Evolutionary conservation across 2,329 filamentous ascomycete species (phyloP), one percentile per base, ranked within the genome.

Genomic region (Colletotrichum acutatum): DNA sequence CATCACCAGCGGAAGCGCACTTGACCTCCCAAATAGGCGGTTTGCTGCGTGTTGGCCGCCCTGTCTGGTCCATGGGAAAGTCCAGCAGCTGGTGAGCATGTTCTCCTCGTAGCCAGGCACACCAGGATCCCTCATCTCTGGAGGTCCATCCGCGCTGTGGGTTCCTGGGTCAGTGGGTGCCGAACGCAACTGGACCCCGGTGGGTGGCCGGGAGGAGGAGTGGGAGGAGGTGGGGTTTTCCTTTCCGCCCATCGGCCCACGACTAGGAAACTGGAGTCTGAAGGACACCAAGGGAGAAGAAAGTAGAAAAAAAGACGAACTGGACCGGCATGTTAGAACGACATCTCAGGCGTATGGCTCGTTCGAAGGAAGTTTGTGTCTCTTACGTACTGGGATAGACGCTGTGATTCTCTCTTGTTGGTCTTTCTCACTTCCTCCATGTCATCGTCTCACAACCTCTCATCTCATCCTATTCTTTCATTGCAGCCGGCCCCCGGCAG

Each of bases 151-250:
- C 1, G 7, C 19, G 8, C 7, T 71, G 65, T 66, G 62, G 28
- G 49, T 58, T 58, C 65, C 32, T 61, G 49, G 30, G 32, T 34
- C 32, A 34, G 32, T 5, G 32, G 32, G 26, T 28, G 26, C 19
- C 54, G 52, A 58, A 53, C 52, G 46, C 62, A 49, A 60, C 22
- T 61, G 54, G 66, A 37, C 64, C 42, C 65, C 58, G 52, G 59
- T 28, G 24, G 42, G 53, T 6, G 34, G 32, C 49, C 57, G 46
- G 68, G 63, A 54, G 34, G 32, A 54, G 37, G 54, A 30, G 42
- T n/a, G n/a, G 42, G 6, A 63, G 37, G 58, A 28, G 24, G 59
- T 49, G 37, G 59, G 59, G 16, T 68, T 63, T 63, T 30, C 28
- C 14, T 37, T 65, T 34, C 60, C 52, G 49, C 52, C 34, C 60